Conservation (phyloP, 1,284 basidiomycete genomes). For the Moesziomyces sp. region DNA sequence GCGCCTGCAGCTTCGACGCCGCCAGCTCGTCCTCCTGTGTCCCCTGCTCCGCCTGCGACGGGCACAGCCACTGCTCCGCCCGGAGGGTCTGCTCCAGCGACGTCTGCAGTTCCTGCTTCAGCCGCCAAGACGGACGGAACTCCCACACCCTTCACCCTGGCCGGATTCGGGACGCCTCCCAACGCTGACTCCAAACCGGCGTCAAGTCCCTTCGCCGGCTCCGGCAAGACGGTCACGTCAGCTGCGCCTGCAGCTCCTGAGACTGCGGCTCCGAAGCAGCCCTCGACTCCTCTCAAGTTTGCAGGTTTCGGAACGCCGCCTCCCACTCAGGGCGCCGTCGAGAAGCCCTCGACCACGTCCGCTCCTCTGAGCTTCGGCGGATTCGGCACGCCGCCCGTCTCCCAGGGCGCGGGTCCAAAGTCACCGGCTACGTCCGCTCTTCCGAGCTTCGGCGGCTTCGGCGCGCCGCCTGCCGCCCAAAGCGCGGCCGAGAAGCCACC, state of each 20-base stretch:
- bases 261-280: background rate
- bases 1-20: background rate
- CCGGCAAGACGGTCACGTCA: background rate
- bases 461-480: too few species aligned
- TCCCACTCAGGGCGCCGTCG: too few species aligned
- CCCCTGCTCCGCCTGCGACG: conserved; percentile 16
- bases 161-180: conserved; percentile 6
- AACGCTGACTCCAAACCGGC: background rate
- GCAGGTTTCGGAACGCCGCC: conserved; percentile 1
- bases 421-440: background rate
- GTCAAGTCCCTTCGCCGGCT: background rate
- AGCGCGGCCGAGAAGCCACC: background rate
- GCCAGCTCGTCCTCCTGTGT: conserved; percentile 11
- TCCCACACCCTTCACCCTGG: conserved; percentile 11
- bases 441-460: conserved; percentile 6
- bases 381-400: background rate
- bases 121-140: conserved; percentile 10
- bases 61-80: conserved; percentile 2
- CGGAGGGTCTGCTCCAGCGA: too few species aligned
- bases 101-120: background rate
- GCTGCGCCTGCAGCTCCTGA: conserved; percentile 6
- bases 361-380: conserved; percentile 2
- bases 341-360: background rate
- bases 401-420: too few species aligned
- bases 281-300: conserved; percentile 4